phyloP scores from a whole-genome alignment of 306 rosid species.

The Begonia peltatifolia region DNA sequence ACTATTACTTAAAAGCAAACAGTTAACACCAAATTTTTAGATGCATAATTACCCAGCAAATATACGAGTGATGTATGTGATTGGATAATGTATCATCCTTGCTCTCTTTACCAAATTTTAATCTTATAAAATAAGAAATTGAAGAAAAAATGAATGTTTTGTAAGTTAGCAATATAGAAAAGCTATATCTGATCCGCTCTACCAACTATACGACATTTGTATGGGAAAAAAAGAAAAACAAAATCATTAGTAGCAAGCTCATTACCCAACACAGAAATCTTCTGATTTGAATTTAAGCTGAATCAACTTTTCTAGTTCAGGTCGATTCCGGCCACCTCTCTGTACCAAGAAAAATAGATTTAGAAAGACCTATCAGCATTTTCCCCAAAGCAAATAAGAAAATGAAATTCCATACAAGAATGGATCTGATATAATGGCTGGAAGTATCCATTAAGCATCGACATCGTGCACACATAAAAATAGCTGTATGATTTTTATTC shows the following conservation, averaged over 20 bases:
- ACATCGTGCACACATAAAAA: conserved; percentile 45
- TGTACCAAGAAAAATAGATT: conserved; percentile 26
- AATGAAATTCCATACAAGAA: conserved; percentile 33
- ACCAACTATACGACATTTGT: too few relatives aligned
- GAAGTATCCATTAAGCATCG: conserved; percentile 31
- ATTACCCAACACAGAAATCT: conserved; percentile 53
- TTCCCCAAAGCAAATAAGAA: conserved; percentile 2
- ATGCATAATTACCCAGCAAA: too few relatives aligned
- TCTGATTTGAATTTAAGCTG: conserved; percentile 37
- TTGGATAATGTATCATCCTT: too few relatives aligned
- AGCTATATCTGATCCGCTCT: too few relatives aligned
- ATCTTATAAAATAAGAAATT: too few relatives aligned
- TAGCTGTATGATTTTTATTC: conserved; percentile 13
- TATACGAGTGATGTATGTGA: too few relatives aligned
- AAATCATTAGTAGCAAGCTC: neutral
- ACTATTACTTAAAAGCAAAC: neutral
- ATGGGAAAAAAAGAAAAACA: too few relatives aligned
- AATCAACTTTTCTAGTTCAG: conserved; percentile 36
- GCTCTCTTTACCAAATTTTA: too few relatives aligned
- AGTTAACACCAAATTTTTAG: conserved; percentile 6
- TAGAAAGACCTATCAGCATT: conserved; percentile 3
- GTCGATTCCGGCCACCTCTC: conserved; percentile 36
- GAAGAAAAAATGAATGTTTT: too few relatives aligned
- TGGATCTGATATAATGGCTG: conserved; percentile 26
- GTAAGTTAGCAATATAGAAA: too few relatives aligned